Percentiles rank a stretch among this genome's conserved stretches.
Evolutionary conservation across 83 land plant species (phyloP).

Genomic region (Larix sibirica): DNA sequence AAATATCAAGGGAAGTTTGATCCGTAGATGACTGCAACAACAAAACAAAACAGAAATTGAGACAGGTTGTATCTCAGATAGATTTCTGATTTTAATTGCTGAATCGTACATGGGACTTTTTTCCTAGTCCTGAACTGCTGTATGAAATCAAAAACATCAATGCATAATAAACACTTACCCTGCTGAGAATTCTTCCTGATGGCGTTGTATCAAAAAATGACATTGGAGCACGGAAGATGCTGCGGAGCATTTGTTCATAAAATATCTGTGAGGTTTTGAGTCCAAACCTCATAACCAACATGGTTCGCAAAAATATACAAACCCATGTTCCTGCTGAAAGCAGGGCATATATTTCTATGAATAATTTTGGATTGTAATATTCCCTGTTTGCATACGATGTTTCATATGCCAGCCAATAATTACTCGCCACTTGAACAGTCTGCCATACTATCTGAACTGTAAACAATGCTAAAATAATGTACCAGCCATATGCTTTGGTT

Average conservation of each 20-base stretch:
- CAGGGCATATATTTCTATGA: conserved; percentile 64
- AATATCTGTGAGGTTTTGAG: conserved; percentile 87
- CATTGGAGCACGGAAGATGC: conserved; percentile 95
- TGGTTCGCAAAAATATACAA: conserved; percentile 40
- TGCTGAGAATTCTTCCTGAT: conserved; percentile 94
- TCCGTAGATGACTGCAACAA: conserved; percentile 87
- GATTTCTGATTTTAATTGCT: neutral
- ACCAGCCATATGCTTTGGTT: conserved; percentile 93
- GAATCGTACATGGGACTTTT: neutral
- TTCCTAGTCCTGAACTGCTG: neutral
- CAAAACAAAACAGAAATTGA: conserved; percentile 6
- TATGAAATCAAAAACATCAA: conserved; percentile 3
- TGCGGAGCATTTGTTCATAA: conserved; percentile 69
- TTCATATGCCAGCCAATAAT: conserved; percentile 94
- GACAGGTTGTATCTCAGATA: too few species aligned
- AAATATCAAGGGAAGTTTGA: conserved; percentile 83
- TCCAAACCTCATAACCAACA: conserved; percentile 52
- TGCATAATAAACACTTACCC: conserved; percentile 47
- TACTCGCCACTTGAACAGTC: conserved; percentile 58
- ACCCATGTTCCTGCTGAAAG: conserved; percentile 56
- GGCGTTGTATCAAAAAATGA: conserved; percentile 98
- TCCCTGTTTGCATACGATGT: conserved; percentile 53
- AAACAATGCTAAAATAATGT: conserved; percentile 45
- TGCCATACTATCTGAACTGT: conserved; percentile 75
- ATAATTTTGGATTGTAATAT: conserved; percentile 46